These are phyloP conservation scores for Eucalyptus rudis DNA, from an alignment of 345 rosid species.

Conservation along the genomic window DNA sequence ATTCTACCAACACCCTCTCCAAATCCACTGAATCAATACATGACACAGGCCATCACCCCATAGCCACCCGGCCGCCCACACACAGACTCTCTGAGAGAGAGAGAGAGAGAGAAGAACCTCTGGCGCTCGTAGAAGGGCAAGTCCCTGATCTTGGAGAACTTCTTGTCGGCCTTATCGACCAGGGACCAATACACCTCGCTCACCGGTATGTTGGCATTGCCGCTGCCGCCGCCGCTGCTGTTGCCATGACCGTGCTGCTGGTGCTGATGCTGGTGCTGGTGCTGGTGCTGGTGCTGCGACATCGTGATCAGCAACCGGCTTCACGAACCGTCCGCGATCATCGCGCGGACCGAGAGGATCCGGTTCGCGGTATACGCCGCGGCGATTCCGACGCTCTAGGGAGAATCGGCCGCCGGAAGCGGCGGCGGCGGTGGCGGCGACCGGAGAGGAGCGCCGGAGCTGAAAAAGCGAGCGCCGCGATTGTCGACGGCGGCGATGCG, in stretches of 20 bases:
- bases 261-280: background rate
- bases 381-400: background rate
- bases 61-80: background rate
- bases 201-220: conserved; percentile 35
- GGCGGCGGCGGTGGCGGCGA: background rate
- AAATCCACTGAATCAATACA: background rate
- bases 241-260: conserved; percentile 15
- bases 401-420: background rate
- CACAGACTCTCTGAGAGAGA: background rate
- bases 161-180: conserved; percentile 90
- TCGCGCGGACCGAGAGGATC: background rate
- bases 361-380: background rate
- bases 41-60: background rate
- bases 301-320: background rate
- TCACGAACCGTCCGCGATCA: background rate
- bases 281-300: conserved; percentile 1
- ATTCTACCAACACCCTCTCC: background rate
- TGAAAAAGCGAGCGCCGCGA: background rate
- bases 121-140: conserved; percentile 88
- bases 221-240: conserved; percentile 14
- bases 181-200: conserved; percentile 89
- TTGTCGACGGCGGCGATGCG: background rate
- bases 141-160: conserved; percentile 97
- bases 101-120: conserved; percentile 29
- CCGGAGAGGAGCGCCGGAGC: background rate